Percentiles rank a stretch among this genome's conserved stretches.
phyloP scores from a whole-genome alignment of 2,329 filamentous ascomycete genomes.

The Scedosporium dehoogii region DNA sequence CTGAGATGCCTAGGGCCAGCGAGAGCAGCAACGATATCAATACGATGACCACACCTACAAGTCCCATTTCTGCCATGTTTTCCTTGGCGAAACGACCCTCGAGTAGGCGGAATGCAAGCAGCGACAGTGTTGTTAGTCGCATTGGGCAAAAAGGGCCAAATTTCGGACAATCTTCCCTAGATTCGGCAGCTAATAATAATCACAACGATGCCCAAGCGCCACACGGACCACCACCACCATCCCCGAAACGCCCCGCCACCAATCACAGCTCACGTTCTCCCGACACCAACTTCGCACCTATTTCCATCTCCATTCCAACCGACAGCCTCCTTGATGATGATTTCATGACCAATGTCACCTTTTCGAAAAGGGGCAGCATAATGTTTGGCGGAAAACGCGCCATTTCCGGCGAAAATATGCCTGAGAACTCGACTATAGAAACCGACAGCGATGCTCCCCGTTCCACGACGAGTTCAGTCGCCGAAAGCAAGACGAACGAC shows the following conservation, averaged over 20 bases:
- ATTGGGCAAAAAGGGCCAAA: neutral
- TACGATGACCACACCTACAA: neutral
- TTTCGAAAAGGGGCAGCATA: slow-evolving; percentile 55
- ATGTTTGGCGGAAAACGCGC: slow-evolving; percentile 43
- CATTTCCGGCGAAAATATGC: neutral
- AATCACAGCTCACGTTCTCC: neutral
- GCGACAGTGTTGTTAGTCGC: neutral
- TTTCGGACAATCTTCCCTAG: slow-evolving; percentile 1
- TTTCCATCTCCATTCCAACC: slow-evolving; percentile 47
- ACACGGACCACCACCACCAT: slow-evolving; percentile 2
- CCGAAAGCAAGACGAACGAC: neutral
- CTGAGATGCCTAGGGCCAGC: neutral
- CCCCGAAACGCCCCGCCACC: slow-evolving; percentile 3
- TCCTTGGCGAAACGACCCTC: neutral
- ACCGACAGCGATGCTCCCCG: neutral
- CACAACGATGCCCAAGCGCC: neutral
- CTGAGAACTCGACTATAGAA: slow-evolving; percentile 10
- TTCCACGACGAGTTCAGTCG: neutral
- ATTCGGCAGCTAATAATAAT: slow-evolving; percentile 2
- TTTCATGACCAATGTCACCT: slow-evolving; percentile 44
- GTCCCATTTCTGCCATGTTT: neutral
- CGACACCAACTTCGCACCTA: slow-evolving; percentile 31
- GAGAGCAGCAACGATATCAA: neutral
- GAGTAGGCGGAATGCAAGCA: neutral
- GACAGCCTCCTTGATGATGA: slow-evolving; percentile 48